Conservation (phyloP, 768 basidiomycete species). For the Crepidotus variabilis region DNA sequence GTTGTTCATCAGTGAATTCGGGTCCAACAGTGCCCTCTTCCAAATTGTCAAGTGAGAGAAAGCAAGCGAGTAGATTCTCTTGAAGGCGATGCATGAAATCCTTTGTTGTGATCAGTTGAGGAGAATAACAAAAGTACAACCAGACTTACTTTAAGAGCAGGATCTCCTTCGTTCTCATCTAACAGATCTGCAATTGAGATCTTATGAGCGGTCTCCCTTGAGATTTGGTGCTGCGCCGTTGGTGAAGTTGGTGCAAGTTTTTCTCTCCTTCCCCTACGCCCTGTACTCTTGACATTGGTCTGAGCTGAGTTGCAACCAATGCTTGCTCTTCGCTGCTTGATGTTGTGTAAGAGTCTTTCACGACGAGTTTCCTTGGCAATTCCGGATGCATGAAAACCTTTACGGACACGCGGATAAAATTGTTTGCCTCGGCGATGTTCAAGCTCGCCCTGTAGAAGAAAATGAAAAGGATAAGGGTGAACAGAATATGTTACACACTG, state of each 20-base stretch:
- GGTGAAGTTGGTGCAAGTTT: no score
- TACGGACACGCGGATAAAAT: slow-evolving; percentile 13
- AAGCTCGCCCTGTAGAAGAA: slow-evolving; percentile 9
- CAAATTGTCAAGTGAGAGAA: not conserved
- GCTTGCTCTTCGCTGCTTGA: not conserved
- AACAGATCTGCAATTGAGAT: no score
- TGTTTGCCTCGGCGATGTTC: slow-evolving; percentile 15
- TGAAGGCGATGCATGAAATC: not conserved
- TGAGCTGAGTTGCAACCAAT: no score
- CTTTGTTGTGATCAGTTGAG: not conserved
- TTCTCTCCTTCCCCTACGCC: no score
- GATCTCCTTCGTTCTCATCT: slow-evolving; percentile 19
- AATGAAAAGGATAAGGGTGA: not conserved
- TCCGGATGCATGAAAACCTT: slow-evolving; percentile 10
- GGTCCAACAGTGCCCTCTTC: not conserved
- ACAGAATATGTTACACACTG: slow-evolving; percentile 6
- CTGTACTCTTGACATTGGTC: no score
- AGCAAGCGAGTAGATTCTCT: not conserved
- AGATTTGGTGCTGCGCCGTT: no score
- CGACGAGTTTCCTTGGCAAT: slow-evolving; percentile 13
- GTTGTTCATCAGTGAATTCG: not conserved
- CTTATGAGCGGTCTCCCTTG: no score
- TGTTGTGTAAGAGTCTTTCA: slow-evolving; percentile 6
- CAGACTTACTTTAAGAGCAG: slow-evolving; percentile 21
- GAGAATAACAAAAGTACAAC: not conserved